Evolutionary conservation across 768 basidiomycete genomes (phyloP).

Genomic region (Russula foetens): DNA sequence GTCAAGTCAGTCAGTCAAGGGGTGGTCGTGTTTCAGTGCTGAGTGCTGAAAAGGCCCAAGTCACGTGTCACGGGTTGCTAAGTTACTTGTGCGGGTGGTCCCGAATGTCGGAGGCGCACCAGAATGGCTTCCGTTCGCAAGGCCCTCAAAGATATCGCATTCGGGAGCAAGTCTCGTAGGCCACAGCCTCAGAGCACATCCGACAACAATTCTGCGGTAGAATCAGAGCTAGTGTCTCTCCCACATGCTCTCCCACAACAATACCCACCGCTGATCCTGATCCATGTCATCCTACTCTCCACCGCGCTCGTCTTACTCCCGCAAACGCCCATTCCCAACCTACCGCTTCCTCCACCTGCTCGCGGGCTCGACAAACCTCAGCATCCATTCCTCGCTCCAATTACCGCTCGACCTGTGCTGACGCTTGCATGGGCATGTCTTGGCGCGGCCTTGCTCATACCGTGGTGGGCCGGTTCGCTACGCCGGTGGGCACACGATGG

Average conservation of each 20-base stretch:
- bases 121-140: conserved; percentile 8
- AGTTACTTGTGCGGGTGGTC: no score
- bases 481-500: conserved; percentile 47
- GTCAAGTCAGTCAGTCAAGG: no score
- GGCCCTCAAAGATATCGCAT: conserved; percentile 4
- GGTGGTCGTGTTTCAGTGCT: no score
- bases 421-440: conserved; percentile 51
- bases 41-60: no score
- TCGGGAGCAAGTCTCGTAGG: neutral
- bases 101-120: no score
- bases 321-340: neutral
- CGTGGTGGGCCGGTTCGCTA: conserved; percentile 69
- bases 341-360: conserved; percentile 9
- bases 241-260: conserved; percentile 8
- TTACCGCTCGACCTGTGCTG: conserved; percentile 51
- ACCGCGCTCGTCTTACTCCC: conserved; percentile 10
- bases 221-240: neutral
- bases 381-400: conserved; percentile 54
- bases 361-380: conserved; percentile 50
- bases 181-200: neutral
- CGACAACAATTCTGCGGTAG: neutral
- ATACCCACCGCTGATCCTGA: conserved; percentile 8
- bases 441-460: conserved; percentile 48
- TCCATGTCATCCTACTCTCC: conserved; percentile 9
- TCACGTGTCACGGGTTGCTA: no score